Base-by-base conservation (phyloP, 108 stramenopile species). In the Cyclostephanos tholiformis region DNA sequence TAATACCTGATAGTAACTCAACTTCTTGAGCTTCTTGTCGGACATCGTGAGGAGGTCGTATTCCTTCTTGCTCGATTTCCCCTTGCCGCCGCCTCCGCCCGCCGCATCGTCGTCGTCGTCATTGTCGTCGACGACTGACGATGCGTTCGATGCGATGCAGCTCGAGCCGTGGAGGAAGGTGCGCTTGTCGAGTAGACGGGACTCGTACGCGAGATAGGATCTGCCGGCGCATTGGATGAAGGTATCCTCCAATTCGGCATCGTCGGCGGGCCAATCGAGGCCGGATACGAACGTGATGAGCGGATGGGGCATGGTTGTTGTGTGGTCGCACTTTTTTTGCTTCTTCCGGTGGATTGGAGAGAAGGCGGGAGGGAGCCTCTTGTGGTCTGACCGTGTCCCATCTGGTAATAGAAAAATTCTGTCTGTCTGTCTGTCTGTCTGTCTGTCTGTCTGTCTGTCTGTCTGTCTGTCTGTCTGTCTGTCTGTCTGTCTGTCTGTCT, bases 1-100 rank as follows among this genome's bases (percentile, higher is more conserved):
- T 17, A 96, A 67, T 39, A 93, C 85, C 60, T 87, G 76, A 69
- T 94, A 94, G 65, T 89, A 91, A 57, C 70, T 85, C 25, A 94
- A 53, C 7, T 82, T 82, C 11, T 86, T 68, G 20, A 91, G 72
- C 58, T 88, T 79, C 14, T 70, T 50, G 51, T 83, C 80, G 13
- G 87, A 79, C 23, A 91, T 53, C 26, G 76, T 59, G 46, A 87
- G 79, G 56, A 91, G 73, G 65, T 91, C 87, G 41, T 67, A 72
- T 27, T 79, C 77, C 50, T 79, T 79, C 38, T 62, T 62, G 25
- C 6, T 3, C 23, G 26, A 6, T 50, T 72, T 78, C 2, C 32
- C 32, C 59, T 67, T 79, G 23, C 46, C 55, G 0, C 55, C 55
- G 8, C 25, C 48, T 0, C 6, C 63, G 14, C n/a, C n/a, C n/a